Conservation (phyloP, 768 basidiomycete genomes). For the Saitozyma sp. region DNA sequence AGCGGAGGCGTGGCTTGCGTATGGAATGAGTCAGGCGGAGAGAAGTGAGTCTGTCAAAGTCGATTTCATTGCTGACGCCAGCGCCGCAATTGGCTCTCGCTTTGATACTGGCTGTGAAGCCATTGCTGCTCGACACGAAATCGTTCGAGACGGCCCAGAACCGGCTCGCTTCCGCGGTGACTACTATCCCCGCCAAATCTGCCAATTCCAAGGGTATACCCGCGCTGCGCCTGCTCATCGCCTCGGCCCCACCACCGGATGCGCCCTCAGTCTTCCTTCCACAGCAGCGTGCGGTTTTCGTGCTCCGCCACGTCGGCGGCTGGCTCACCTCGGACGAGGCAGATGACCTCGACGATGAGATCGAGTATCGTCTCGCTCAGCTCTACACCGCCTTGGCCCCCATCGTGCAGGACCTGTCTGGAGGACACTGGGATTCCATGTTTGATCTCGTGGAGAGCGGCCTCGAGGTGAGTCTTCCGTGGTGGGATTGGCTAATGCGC, state of each 20-base stretch:
- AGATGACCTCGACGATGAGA: slow-evolving; percentile 65
- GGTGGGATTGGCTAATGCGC: not conserved
- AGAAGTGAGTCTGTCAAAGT: slow-evolving; percentile 57
- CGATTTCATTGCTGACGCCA: slow-evolving; percentile 43
- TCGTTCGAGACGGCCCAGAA: slow-evolving; percentile 64
- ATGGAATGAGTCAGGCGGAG: slow-evolving; percentile 67
- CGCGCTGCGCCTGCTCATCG: slow-evolving; percentile 67
- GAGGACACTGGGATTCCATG: slow-evolving; percentile 88
- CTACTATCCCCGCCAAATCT: slow-evolving; percentile 65
- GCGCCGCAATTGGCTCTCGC: slow-evolving; percentile 71
- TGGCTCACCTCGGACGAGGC: slow-evolving; percentile 68
- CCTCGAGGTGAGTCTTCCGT: slow-evolving; percentile 66
- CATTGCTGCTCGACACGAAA: slow-evolving; percentile 62
- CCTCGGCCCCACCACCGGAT: slow-evolving; percentile 73
- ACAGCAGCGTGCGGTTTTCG: slow-evolving; percentile 78
- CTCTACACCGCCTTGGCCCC: slow-evolving; percentile 76
- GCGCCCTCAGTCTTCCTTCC: slow-evolving; percentile 81
- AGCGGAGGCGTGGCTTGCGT: slow-evolving; percentile 72
- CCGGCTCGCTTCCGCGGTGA: slow-evolving; percentile 78
- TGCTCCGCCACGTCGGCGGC: slow-evolving; percentile 77
- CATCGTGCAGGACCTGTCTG: slow-evolving; percentile 80
- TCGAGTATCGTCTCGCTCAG: slow-evolving; percentile 74
- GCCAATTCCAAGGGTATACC: slow-evolving; percentile 71
- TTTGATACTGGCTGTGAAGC: slow-evolving; percentile 64
- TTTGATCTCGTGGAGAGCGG: slow-evolving; percentile 86